Conservation (phyloP, 306 rosid species). For the Cicer cuneatum region DNA sequence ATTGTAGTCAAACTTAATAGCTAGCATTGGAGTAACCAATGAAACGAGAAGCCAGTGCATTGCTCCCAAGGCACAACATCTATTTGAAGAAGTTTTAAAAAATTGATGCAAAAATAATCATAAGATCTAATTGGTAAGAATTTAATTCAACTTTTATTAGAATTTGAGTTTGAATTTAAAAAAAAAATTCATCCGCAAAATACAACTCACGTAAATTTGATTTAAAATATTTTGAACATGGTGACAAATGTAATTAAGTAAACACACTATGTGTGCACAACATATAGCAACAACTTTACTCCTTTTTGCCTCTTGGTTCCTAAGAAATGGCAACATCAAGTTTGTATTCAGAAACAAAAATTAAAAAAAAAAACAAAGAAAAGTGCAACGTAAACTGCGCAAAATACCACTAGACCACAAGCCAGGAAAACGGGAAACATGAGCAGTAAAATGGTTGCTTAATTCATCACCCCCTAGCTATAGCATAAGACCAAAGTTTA, state of each 20-base stretch:
- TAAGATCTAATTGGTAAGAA: too few species aligned
- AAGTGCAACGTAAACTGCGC: slow-evolving; percentile 36
- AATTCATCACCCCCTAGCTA: slow-evolving; percentile 28
- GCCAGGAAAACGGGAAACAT: slow-evolving; percentile 59
- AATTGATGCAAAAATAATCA: neutral
- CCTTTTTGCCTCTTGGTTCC: slow-evolving; percentile 36
- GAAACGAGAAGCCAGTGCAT: slow-evolving; percentile 26
- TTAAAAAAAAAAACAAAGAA: slow-evolving; percentile 16
- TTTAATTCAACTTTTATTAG: too few species aligned
- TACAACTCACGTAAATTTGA: too few species aligned
- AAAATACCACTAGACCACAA: slow-evolving; percentile 47
- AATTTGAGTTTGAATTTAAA: too few species aligned
- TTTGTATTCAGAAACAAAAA: too few species aligned
- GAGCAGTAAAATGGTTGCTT: slow-evolving; percentile 42
- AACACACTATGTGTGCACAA: neutral
- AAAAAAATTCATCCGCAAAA: too few species aligned
- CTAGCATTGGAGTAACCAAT: slow-evolving; percentile 41
- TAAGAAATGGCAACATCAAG: slow-evolving; percentile 52
- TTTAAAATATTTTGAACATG: too few species aligned
- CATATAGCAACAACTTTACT: slow-evolving; percentile 14
- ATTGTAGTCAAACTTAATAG: slow-evolving; percentile 42
- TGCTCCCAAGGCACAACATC: slow-evolving; percentile 41
- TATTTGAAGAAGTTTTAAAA: slow-evolving; percentile 2
- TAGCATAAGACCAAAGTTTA: slow-evolving; percentile 42
- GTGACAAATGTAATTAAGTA: neutral